Evolutionary conservation across 73 alveolate genomes (phyloP), one percentile per base, ranked within the genome.

Genomic region (Symbiodinium natans): DNA sequence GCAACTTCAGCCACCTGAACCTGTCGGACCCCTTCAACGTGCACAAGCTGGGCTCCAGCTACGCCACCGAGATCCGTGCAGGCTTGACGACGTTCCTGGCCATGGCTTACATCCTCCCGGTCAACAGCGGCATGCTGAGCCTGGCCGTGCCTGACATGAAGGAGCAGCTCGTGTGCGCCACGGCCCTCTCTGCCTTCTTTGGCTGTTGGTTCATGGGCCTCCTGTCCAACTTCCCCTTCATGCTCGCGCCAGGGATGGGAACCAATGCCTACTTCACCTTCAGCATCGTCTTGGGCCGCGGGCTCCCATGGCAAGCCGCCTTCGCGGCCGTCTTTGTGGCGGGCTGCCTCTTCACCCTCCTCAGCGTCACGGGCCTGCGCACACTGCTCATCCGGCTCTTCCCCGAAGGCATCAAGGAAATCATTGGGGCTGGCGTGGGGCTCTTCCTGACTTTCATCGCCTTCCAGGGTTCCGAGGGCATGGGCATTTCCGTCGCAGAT

Each of bases 161-260:
- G n/a, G 83, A 86, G 31, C 83, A 86, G 43, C 63, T 86, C 56
- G 93, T 86, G 34, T 86, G 93, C 54, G 93, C 93, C 41, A 86
- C 93, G 13, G 93, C 93, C 10, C 59, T 86, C 39, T 82, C 93
- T 7, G 83, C 93, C 40, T 86, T 86, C 33, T 36, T 40, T 33
- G 93, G 93, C 31, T 86, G 93, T 71, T 86, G 93, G 93, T 54
- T 86, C 63, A 86, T 86, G 93, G n/a, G 93, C 83, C 33, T 34
- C n/a, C 38, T 86, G 40, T 86, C 93, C 41, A 86, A 86, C 83
- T 86, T 48, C 83, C 93, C 93, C 23, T 86, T 86, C 93, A 86
- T 86, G 93, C 59, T 86, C 1, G 93, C 83, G 41, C 93, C 93
- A 6, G 93, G 93, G n/a, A 87, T 87, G 94, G 63, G 93, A n/a